A percentile compares a stretch with the other conserved stretches of the same genome.
These are phyloP conservation scores for Aureobasidium sp. DNA, from an alignment of 2,329 filamentous ascomycete species.

Conservation along the genomic window DNA sequence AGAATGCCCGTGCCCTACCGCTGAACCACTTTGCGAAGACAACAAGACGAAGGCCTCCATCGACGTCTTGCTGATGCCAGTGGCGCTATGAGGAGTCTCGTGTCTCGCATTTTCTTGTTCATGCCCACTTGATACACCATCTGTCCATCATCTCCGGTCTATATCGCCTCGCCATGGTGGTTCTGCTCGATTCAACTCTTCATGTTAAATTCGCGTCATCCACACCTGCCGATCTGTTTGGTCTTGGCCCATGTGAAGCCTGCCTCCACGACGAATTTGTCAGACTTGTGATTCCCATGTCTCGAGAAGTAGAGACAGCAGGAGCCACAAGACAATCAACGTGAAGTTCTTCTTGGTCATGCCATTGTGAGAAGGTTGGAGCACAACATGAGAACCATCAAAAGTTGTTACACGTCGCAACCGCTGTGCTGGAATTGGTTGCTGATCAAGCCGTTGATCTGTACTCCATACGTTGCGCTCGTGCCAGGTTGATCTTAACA, in stretches of 20 bases:
- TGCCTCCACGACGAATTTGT: not conserved
- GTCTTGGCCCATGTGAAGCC: not conserved
- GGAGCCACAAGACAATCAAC: not conserved
- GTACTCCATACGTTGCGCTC: not conserved
- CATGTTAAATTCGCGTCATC: not conserved
- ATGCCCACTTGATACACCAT: too few species aligned
- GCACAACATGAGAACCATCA: not conserved
- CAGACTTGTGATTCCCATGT: not conserved
- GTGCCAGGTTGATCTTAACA: not conserved
- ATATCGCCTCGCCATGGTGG: not conserved
- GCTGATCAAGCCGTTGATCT: slow-evolving; percentile 3
- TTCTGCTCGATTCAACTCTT: not conserved
- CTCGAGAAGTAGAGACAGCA: not conserved
- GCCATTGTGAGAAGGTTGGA: too few species aligned
- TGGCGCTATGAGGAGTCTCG: not conserved
- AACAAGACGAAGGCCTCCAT: not conserved
- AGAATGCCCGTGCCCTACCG: not conserved
- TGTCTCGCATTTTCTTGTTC: not conserved
- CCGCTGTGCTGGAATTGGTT: not conserved
- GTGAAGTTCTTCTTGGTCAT: not conserved
- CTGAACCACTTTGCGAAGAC: not conserved
- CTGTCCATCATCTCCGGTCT: not conserved
- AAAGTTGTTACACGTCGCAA: not conserved
- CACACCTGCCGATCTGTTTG: not conserved
- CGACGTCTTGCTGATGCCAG: not conserved